Conservation (phyloP, 495 filamentous ascomycete species). For the Penicillium steckii region DNA sequence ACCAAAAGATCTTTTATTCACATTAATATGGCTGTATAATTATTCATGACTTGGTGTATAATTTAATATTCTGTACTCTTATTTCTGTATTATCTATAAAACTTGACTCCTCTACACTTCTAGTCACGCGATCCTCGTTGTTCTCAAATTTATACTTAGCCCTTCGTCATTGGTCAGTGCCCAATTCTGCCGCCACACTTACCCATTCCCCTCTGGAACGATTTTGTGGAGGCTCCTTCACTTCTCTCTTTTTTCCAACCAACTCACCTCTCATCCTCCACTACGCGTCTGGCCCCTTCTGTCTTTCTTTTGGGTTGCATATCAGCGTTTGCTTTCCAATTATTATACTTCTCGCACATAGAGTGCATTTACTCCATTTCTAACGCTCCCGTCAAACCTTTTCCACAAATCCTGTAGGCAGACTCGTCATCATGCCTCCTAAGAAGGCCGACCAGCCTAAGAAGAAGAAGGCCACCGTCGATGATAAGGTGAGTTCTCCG, state of each 20-base stretch:
- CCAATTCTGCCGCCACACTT: constrained; percentile 30
- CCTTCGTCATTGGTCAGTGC: constrained; percentile 26
- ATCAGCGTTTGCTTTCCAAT: constrained; percentile 15
- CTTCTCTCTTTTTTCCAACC: constrained; percentile 5
- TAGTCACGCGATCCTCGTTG: not conserved
- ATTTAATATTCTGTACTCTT: not conserved
- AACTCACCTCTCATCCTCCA: not conserved
- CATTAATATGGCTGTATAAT: no score
- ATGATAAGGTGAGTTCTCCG: constrained; percentile 67
- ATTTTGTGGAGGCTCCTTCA: constrained; percentile 25
- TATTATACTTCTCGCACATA: not conserved
- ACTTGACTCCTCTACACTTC: not conserved
- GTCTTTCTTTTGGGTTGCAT: constrained; percentile 18
- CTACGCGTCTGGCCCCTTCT: constrained; percentile 1
- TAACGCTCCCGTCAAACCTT: no score
- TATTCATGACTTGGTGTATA: no score
- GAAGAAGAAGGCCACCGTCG: constrained; percentile 73
- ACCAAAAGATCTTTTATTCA: no score
- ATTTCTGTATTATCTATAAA: not conserved
- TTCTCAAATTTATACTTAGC: constrained; percentile 10
- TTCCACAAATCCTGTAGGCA: constrained; percentile 10
- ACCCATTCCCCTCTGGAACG: constrained; percentile 25
- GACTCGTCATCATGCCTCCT: constrained; percentile 75
- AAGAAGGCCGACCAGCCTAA: constrained; percentile 69
- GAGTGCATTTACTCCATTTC: no score